Conservation (phyloP, 2,329 filamentous ascomycete genomes). For the Kalmusia sp. region DNA sequence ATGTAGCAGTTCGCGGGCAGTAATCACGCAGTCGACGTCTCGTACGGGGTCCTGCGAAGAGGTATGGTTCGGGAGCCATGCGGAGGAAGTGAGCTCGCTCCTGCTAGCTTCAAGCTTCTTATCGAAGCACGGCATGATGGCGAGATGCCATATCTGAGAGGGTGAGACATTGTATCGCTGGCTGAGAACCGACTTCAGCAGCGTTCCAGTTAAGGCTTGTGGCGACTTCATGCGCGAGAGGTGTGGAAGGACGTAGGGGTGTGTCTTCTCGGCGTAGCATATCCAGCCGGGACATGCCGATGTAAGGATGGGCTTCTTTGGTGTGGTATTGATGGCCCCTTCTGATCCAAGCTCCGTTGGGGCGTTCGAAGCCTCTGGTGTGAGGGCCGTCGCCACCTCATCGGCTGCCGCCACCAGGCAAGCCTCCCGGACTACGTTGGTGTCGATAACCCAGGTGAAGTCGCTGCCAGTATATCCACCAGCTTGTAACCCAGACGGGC, state of each 20-base stretch:
- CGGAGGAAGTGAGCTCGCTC: constrained; percentile 83
- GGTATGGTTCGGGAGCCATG: constrained; percentile 62
- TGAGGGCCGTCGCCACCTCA: constrained; percentile 51
- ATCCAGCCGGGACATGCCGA: constrained; percentile 98
- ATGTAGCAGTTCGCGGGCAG: constrained; percentile 91
- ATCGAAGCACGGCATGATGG: constrained; percentile 98
- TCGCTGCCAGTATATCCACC: constrained; percentile 76
- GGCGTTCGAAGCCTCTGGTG: constrained; percentile 30
- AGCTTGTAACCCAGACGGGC: constrained; percentile 70
- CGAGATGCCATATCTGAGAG: constrained; percentile 88
- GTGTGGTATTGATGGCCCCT: constrained; percentile 52
- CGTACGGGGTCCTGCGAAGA: constrained; percentile 59
- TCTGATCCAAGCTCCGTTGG: constrained; percentile 34
- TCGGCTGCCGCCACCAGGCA: constrained; percentile 71
- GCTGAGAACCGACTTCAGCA: constrained; percentile 86
- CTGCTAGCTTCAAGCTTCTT: constrained; percentile 98
- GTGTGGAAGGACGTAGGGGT: constrained; percentile 90
- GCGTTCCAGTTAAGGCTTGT: constrained; percentile 87
- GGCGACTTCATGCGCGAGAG: constrained; percentile 92
- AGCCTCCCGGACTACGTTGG: constrained; percentile 80
- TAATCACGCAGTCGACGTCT: constrained; percentile 98
- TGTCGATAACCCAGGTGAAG: constrained; percentile 92
- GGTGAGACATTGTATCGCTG: constrained; percentile 74
- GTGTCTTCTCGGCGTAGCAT: constrained; percentile 98
- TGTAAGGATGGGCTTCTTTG: constrained; percentile 73